These are phyloP conservation scores for Nicotiana benthamiana DNA, from an alignment of 257 asterid species.

Conservation along the genomic window DNA sequence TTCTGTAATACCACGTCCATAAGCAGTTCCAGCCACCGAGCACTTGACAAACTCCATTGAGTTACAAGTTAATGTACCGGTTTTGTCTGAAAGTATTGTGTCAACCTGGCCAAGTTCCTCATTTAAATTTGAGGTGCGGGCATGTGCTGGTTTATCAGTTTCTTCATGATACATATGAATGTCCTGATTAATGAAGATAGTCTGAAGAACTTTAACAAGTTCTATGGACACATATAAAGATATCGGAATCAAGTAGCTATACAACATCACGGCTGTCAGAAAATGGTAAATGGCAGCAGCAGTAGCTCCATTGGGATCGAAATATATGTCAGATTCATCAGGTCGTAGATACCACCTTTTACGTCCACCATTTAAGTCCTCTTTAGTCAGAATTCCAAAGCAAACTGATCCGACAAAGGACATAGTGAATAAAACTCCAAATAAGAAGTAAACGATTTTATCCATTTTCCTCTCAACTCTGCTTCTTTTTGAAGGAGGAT, in stretches of 20 bases:
- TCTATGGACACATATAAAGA: constrained; percentile 84
- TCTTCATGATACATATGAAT: constrained; percentile 80
- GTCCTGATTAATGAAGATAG: constrained; percentile 73
- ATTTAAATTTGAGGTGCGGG: constrained; percentile 85
- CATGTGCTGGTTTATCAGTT: constrained; percentile 77
- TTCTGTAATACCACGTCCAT: constrained; percentile 73
- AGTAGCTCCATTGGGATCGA: constrained; percentile 63
- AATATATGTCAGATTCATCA: constrained; percentile 40
- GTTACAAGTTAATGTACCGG: constrained; percentile 87
- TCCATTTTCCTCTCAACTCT: constrained; percentile 85
- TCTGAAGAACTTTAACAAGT: constrained; percentile 83
- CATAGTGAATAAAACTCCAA: constrained; percentile 50
- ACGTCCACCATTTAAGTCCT: constrained; percentile 47
- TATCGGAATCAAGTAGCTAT: constrained; percentile 72
- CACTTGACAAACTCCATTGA: constrained; percentile 96
- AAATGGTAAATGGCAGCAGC: constrained; percentile 68
- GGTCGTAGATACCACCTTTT: constrained; percentile 77
- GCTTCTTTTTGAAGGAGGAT: constrained; percentile 92
- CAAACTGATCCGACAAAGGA: constrained; percentile 65
- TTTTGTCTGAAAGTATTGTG: constrained; percentile 86
- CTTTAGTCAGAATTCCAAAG: constrained; percentile 58
- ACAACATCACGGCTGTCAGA: constrained; percentile 70
- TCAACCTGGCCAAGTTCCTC: constrained; percentile 92
- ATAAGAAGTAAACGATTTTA: constrained; percentile 61
- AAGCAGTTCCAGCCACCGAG: constrained; percentile 78